A percentile compares a stretch with the other conserved stretches of the same genome.
Conservation (phyloP, 2,329 filamentous ascomycete species). For the Bipolaris gigantea region DNA sequence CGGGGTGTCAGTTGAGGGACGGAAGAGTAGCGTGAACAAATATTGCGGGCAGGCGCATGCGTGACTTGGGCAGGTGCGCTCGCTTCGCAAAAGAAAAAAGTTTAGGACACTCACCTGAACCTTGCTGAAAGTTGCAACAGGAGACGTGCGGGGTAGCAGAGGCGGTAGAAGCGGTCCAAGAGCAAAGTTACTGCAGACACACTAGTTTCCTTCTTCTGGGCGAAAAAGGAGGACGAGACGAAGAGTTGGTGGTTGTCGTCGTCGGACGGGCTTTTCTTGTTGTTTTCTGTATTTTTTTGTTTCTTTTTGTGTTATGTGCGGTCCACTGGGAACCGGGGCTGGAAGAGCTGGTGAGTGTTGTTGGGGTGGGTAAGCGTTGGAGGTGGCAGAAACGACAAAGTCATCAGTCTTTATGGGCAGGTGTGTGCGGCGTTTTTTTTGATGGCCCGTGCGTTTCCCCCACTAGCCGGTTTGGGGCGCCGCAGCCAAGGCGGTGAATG, state of each 20-base stretch:
- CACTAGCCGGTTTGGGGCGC: conserved; percentile 20
- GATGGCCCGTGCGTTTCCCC: conserved; percentile 8
- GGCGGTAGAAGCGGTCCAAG: conserved; percentile 19
- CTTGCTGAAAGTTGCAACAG: conserved; percentile 28
- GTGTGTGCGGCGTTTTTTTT: conserved; percentile 33
- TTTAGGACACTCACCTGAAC: conserved; percentile 31
- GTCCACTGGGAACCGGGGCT: conserved; percentile 38
- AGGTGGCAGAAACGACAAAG: conserved; percentile 19
- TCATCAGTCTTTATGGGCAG: conserved; percentile 28
- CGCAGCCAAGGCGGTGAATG: conserved; percentile 27
- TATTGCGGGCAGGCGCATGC: conserved; percentile 36
- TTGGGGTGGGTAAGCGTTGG: conserved; percentile 29
- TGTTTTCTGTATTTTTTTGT: conserved; percentile 47
- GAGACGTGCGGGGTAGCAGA: conserved; percentile 23
- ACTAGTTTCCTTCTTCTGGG: conserved; percentile 23
- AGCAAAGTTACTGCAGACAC: conserved; percentile 25
- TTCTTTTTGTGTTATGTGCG: conserved; percentile 44
- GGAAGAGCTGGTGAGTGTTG: conserved; percentile 30
- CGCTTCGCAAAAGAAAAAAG: conserved; percentile 39
- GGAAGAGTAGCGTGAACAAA: conserved; percentile 10
- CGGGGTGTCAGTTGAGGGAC: conserved; percentile 25
- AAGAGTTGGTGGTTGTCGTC: conserved; percentile 25
- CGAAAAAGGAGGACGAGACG: conserved; percentile 24
- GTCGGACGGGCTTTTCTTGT: conserved; percentile 39
- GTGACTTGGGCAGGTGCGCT: conserved; percentile 34